These are phyloP conservation scores for Clohesyomyces aquaticus DNA, from an alignment of 495 filamentous ascomycete species.

Conservation along the genomic window DNA sequence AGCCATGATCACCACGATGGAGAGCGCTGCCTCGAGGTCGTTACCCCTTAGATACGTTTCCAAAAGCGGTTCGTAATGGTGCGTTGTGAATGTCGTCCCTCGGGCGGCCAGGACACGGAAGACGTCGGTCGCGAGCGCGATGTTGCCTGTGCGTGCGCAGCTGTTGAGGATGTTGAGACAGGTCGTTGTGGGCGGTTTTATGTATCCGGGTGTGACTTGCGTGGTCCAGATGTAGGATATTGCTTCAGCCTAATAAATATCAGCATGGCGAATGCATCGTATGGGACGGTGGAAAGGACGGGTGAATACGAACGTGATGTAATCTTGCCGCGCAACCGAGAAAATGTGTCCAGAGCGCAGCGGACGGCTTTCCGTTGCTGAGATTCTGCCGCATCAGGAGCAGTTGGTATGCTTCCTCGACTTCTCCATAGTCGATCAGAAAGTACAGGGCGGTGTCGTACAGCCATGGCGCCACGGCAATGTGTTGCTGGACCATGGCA, in stretches of 20 bases:
- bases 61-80: constrained; percentile 79
- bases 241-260: constrained; percentile 28
- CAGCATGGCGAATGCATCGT: neutral
- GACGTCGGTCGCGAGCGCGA: constrained; percentile 67
- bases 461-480: constrained; percentile 67
- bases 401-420: constrained; percentile 66
- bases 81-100: constrained; percentile 54
- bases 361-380: constrained; percentile 44
- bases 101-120: constrained; percentile 58
- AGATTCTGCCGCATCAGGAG: constrained; percentile 15
- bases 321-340: constrained; percentile 67
- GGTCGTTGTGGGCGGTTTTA: constrained; percentile 68
- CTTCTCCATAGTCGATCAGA: constrained; percentile 69
- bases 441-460: constrained; percentile 73
- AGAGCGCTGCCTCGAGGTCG: constrained; percentile 49
- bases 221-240: constrained; percentile 65
- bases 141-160: constrained; percentile 67
- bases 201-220: constrained; percentile 58
- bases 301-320: constrained; percentile 48
- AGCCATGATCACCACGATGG: constrained; percentile 69
- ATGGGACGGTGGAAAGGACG: neutral
- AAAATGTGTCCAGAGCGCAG: constrained; percentile 66
- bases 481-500: constrained; percentile 61
- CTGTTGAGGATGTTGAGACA: constrained; percentile 68
- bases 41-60: constrained; percentile 64